These are phyloP conservation scores for Globisporangium alternatum DNA, from an alignment of 352 stramenopile genomes.

Conservation along the genomic window DNA sequence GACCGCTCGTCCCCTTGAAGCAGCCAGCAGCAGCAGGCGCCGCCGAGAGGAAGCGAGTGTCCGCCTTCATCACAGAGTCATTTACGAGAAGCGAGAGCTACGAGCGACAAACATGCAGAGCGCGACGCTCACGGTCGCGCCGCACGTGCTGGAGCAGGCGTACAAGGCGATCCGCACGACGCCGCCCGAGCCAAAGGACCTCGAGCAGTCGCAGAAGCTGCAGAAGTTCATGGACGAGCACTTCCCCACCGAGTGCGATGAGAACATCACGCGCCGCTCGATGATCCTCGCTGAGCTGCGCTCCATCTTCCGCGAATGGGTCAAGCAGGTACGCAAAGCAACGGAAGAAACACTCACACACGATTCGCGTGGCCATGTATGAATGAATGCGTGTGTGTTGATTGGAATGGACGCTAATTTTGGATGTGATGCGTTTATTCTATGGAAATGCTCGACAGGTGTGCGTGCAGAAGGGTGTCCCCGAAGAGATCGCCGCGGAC, in stretches of 20 bases:
- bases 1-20: not conserved
- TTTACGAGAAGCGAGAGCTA: too few species aligned
- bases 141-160: constrained; percentile 81
- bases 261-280: constrained; percentile 84
- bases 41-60: constrained; percentile 6
- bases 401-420: constrained; percentile 2
- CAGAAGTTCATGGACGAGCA: constrained; percentile 77
- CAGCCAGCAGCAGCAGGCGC: not conserved
- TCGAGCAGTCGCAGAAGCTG: constrained; percentile 82
- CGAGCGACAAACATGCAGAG: constrained; percentile 41
- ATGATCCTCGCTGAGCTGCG: constrained; percentile 84
- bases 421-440: not conserved
- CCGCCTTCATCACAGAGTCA: too few species aligned
- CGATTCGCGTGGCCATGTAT: not conserved
- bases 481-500: constrained; percentile 83
- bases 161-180: constrained; percentile 89
- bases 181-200: constrained; percentile 74
- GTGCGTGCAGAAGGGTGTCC: constrained; percentile 79
- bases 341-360: not conserved
- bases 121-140: constrained; percentile 61
- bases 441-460: constrained; percentile 25
- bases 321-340: constrained; percentile 45
- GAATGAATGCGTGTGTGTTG: not conserved
- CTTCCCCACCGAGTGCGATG: constrained; percentile 72
- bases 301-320: constrained; percentile 82